Base-by-base conservation (phyloP, 805 yeast species). In the Lipomyces anomalus region DNA sequence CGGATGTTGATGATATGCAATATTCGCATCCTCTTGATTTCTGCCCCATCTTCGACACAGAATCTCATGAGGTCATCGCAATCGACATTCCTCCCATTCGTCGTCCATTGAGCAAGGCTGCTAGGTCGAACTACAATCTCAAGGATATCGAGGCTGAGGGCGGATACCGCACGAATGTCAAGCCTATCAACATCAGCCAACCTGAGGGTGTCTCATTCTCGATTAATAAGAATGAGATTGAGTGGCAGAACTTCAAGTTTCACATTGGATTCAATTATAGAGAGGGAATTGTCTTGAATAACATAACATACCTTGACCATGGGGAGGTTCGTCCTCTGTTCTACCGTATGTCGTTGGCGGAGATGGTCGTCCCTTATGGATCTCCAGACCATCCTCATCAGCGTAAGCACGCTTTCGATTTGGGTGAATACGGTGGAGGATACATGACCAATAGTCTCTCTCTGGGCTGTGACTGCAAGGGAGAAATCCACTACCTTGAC, bases 391-490 rank as follows among this genome's bases (percentile, higher is more conserved):
- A 73, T 68, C 89, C 88, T 45, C 90, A 83, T 63, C 88, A 83
- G 61, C 74, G 92, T 68, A 84, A 84, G 67, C 92, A 84, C 59
- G 92, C 92, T 36, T 77, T 84, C 66, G 92, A 84, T 67, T 78
- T 84, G 56, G 92, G 92, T 64, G 92, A 84, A 65, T 83, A 83
- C 63, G 92, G 92, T 68, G 90, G 88, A 52, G 92, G 92, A 61
- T 78, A 78, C 70, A 79, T 84, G 80, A 80, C 92, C 43, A 84
- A 84, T 67, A 84, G 89, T 28, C 72, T 84, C 54, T 68, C 82
- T 18, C 73, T 83, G 44, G 90, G 90, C 35, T 84, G 92, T 64
- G 92, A 84, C 65, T 84, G 92, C 70, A 83, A 84, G 65, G 92
- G 92, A 62, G 86, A 78, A 37, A 84, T 84, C 58, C 89, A 84